These are phyloP conservation scores for Geosmithia flava DNA, from an alignment of 2,329 filamentous ascomycete species.

Conservation along the genomic window DNA sequence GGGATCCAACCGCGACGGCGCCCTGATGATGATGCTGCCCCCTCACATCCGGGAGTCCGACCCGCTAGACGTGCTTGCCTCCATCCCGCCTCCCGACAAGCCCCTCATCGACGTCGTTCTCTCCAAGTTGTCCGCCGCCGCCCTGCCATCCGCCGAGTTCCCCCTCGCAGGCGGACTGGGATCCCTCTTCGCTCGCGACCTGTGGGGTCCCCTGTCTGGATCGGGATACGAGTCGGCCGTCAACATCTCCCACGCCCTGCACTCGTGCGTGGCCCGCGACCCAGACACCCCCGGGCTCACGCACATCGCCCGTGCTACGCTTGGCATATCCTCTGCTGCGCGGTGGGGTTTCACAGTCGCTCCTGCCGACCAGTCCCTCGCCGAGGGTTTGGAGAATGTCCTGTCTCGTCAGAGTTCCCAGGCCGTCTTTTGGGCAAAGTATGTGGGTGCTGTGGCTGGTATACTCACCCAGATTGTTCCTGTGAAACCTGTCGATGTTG, in stretches of 20 bases:
- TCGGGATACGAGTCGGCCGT: conserved; percentile 32
- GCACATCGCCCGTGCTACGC: conserved; percentile 56
- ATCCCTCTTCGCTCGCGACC: conserved; percentile 31
- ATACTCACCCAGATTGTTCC: conserved; percentile 29
- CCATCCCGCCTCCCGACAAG: conserved; percentile 4
- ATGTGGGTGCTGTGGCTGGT: conserved; percentile 34
- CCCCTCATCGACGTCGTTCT: conserved; percentile 22
- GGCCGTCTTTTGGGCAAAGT: conserved; percentile 39
- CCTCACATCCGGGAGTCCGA: conserved; percentile 45
- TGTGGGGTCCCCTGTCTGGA: conserved; percentile 39
- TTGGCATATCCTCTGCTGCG: conserved; percentile 60
- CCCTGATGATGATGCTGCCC: conserved; percentile 60
- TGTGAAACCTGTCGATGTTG: conserved; percentile 21
- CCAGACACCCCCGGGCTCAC: conserved; percentile 61
- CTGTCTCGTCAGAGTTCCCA: conserved; percentile 22
- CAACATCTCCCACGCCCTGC: conserved; percentile 58
- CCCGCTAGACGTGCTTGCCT: conserved; percentile 39
- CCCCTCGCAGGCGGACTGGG: conserved; percentile 29
- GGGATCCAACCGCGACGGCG: conserved; percentile 77
- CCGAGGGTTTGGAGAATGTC: conserved; percentile 27
- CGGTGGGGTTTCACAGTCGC: conserved; percentile 57
- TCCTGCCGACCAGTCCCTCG: conserved; percentile 31
- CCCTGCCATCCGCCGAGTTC: conserved; percentile 21
- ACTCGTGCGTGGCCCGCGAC: conserved; percentile 56
- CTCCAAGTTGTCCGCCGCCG: conserved; percentile 22